Conservation (phyloP, 108 stramenopile species). For the Discostella stelligeroides region DNA sequence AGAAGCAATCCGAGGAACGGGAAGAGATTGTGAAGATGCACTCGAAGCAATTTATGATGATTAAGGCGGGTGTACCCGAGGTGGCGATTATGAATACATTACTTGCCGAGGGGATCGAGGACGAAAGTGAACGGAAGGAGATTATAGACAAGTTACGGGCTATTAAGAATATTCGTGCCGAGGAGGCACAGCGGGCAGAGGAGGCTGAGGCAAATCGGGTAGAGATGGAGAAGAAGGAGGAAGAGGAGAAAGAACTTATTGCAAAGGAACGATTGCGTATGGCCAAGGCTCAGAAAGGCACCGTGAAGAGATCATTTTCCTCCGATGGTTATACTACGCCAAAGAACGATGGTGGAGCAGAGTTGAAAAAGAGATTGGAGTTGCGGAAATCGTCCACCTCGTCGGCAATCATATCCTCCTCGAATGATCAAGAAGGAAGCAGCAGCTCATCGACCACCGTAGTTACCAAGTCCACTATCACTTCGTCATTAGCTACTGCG, state of each 20-base stretch:
- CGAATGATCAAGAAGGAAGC: neutral
- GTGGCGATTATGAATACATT: conserved; percentile 43
- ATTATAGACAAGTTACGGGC: conserved; percentile 29
- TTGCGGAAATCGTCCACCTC: neutral
- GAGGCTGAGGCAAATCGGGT: conserved; percentile 25
- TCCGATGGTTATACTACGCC: neutral
- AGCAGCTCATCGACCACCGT: neutral
- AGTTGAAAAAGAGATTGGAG: conserved; percentile 1
- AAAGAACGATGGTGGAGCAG: neutral
- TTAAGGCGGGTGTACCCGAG: conserved; percentile 56
- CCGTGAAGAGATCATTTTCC: neutral
- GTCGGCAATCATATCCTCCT: neutral
- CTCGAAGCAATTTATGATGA: conserved; percentile 49
- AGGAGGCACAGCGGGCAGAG: conserved; percentile 30
- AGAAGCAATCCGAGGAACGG: conserved; percentile 32
- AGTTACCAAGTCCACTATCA: conserved; percentile 10
- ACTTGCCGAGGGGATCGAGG: conserved; percentile 43
- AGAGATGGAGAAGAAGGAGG: conserved; percentile 25
- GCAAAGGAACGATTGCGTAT: conserved; percentile 35
- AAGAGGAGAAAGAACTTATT: conserved; percentile 43
- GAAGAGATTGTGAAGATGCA: conserved; percentile 47
- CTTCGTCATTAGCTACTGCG: conserved; percentile 10
- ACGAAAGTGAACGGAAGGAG: conserved; percentile 40
- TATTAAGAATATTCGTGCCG: conserved; percentile 25
- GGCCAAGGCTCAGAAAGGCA: conserved; percentile 31